phyloP scores from a whole-genome alignment of 495 filamentous ascomycete genomes.

The Aspergillus affinis region DNA sequence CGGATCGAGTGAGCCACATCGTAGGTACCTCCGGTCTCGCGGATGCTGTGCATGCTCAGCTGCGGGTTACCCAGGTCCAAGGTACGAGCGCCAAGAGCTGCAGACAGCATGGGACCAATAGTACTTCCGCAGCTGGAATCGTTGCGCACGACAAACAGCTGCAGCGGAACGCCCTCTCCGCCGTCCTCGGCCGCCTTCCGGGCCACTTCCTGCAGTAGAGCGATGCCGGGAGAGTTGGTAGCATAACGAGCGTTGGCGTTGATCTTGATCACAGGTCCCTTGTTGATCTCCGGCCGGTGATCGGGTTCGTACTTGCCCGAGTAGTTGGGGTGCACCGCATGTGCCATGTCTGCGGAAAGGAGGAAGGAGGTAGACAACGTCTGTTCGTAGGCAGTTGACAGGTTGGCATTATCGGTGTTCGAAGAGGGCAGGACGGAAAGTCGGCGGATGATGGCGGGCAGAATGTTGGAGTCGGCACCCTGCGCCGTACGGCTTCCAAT shows the following conservation, averaged over 20 bases:
- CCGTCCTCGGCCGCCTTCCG: constrained; percentile 54
- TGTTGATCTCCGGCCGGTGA: constrained; percentile 93
- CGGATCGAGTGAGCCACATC: constrained; percentile 87
- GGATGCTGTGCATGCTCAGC: constrained; percentile 93
- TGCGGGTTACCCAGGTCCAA: constrained; percentile 96
- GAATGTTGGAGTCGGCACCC: constrained; percentile 87
- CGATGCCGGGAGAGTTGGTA: constrained; percentile 93
- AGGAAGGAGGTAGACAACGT: constrained; percentile 90
- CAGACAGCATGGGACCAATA: constrained; percentile 92
- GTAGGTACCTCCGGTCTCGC: constrained; percentile 82
- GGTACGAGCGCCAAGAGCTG: constrained; percentile 79
- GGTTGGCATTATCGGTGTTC: constrained; percentile 47
- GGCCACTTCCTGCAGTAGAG: constrained; percentile 84
- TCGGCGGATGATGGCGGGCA: constrained; percentile 84
- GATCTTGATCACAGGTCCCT: constrained; percentile 93
- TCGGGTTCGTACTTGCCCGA: constrained; percentile 83
- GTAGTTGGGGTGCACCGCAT: constrained; percentile 94
- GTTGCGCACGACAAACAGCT: constrained; percentile 95
- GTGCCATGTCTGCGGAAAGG: constrained; percentile 96
- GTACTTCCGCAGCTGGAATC: constrained; percentile 93
- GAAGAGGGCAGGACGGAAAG: constrained; percentile 72
- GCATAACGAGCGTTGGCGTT: constrained; percentile 97
- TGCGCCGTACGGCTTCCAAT: constrained; percentile 90
- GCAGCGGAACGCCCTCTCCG: constrained; percentile 70
- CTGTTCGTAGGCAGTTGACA: constrained; percentile 86